phyloP scores from a whole-genome alignment of 1,139 yeast species.

The Taiozyma sp. region DNA sequence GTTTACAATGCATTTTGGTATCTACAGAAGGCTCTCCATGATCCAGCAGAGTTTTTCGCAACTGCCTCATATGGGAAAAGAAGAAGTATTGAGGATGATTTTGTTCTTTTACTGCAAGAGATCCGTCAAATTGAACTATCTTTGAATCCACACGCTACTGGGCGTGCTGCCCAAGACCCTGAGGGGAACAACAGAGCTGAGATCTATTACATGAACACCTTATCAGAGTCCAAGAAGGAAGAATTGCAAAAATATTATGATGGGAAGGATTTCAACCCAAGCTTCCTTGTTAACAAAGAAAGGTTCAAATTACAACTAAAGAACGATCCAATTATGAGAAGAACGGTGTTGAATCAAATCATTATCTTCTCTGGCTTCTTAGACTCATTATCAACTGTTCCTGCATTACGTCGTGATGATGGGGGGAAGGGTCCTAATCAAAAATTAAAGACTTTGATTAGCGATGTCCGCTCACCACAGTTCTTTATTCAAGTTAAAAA shows the following conservation, averaged over 20 bases:
- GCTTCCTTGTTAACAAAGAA: conserved; percentile 10
- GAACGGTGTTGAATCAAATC: conserved; percentile 10
- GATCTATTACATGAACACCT: conserved; percentile 5
- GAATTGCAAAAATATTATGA: conserved; percentile 11
- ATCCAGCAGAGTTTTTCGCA: conserved; percentile 8
- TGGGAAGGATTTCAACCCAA: conserved; percentile 12
- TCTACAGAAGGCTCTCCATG: conserved; percentile 12
- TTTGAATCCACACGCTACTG: neutral
- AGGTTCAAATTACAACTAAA: conserved; percentile 15
- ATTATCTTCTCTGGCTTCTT: conserved; percentile 6
- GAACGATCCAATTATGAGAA: conserved; percentile 13
- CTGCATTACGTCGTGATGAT: neutral
- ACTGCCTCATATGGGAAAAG: neutral
- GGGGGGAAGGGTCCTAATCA: conserved; percentile 1
- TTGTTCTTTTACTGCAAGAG: neutral
- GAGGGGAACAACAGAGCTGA: conserved; percentile 4
- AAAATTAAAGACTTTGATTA: neutral
- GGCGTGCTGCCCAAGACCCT: neutral
- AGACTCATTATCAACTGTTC: neutral
- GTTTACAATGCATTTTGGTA: conserved; percentile 12
- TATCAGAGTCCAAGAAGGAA: conserved; percentile 5
- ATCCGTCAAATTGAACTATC: neutral
- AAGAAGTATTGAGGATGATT: neutral
- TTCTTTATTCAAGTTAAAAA: conserved; percentile 1
- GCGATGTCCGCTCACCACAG: neutral